These are phyloP conservation scores for Didymella pinodella DNA, from an alignment of 2,329 filamentous ascomycete species.

Conservation along the genomic window DNA sequence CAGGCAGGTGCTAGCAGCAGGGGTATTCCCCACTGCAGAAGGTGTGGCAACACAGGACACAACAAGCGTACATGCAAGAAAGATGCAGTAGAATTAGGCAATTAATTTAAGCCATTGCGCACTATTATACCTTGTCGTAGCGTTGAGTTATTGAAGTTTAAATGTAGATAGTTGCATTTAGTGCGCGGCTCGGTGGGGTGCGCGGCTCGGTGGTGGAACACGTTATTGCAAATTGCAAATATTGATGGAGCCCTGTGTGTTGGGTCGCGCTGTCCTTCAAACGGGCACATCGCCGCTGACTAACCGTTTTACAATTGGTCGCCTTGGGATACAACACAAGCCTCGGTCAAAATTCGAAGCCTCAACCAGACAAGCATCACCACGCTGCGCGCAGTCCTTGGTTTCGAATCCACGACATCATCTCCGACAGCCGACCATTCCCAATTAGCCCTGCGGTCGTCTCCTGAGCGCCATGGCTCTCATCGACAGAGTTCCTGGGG, in stretches of 20 bases:
- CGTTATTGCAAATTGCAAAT: conserved; percentile 16
- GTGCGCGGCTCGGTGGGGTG: too few species aligned
- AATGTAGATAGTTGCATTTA: too few species aligned
- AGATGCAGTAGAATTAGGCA: too few species aligned
- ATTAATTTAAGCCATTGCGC: too few species aligned
- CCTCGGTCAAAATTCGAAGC: conserved; percentile 39
- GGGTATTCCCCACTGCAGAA: too few species aligned
- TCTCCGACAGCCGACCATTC: conserved; percentile 30
- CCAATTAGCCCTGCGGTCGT: conserved; percentile 18
- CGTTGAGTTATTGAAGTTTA: too few species aligned
- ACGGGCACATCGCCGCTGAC: conserved; percentile 22
- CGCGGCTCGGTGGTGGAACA: too few species aligned
- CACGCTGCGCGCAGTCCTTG: conserved; percentile 25
- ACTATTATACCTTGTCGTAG: too few species aligned
- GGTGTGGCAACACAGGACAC: too few species aligned
- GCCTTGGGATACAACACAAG: conserved; percentile 12
- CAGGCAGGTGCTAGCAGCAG: too few species aligned
- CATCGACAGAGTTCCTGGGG: conserved; percentile 72
- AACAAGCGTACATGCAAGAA: too few species aligned
- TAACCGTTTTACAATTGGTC: conserved; percentile 24
- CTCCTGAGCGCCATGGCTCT: conserved; percentile 58
- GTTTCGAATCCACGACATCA: conserved; percentile 27
- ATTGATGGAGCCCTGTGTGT: conserved; percentile 3
- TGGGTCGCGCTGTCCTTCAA: conserved; percentile 20
- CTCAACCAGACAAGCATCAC: conserved; percentile 26